Evolutionary conservation across 2,329 filamentous ascomycete species (phyloP), one percentile per base, ranked within the genome.

Genomic region (Aureobasidium uvarum): DNA sequence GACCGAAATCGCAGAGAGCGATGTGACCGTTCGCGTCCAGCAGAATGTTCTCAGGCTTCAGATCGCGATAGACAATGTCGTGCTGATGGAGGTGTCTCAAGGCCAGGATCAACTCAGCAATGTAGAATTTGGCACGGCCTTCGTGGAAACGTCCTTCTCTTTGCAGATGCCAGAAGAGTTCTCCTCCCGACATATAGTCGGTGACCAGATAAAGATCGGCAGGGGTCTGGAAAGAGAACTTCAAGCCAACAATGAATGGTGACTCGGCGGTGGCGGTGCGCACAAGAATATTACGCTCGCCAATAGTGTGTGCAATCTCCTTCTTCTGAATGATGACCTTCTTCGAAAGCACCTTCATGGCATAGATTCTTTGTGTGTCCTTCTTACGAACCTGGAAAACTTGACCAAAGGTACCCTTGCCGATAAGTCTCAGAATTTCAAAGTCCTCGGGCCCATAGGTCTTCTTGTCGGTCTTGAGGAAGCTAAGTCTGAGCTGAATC

Each of bases 271-370:
- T 98, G 33, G 95, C 95, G 5, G 95, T 99, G 69, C 95, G 90
- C 46, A 99, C 95, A 55, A 99, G 83, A 70, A 99, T 99, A 75
- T 99, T 99, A 67, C 95, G 87, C 79, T 99, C 95, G 70, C 95
- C 95, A 43, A 99, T 88, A 0, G 95, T 99, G 76, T 99, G 95
- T 18, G 94, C 92, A 58, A 99, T 92, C 77, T 99, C 95, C 79
- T 99, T 99, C 85, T 99, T 99, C 79, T 99, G 95, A 31, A 99
- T 95, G 73, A 99, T 99, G 62, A 99, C 95, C 83, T 99, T 99
- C 84, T 99, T 99, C 59, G 95, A 97, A 38, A 99, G 82, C 1
- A 99, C 94, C 78, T 99, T 99, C 95, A 99, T 99, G 68, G 95
- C 95, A 74, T 99, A 99, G 67, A 99, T 97, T 51, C 95, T 89